These are phyloP conservation scores for Amylocystis lapponica DNA, from an alignment of 768 basidiomycete genomes.

Conservation along the genomic window DNA sequence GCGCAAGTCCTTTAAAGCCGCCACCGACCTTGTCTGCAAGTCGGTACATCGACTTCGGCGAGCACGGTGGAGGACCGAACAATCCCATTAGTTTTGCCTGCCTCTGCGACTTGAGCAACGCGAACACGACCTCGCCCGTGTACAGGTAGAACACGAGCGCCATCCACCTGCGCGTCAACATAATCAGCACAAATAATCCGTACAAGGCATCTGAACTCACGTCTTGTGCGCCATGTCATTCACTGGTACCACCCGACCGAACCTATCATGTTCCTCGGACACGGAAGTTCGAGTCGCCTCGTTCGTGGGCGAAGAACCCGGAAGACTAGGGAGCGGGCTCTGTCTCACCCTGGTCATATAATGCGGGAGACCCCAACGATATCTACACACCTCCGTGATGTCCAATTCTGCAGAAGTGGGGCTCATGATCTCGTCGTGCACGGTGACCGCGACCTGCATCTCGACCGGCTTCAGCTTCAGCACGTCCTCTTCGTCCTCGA, in stretches of 20 bases:
- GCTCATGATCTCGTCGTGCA: background rate
- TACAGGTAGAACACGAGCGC: constrained; percentile 3
- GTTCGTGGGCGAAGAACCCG: too few species aligned
- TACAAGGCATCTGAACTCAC: background rate
- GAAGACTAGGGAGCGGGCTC: too few species aligned
- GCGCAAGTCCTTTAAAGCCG: too few species aligned
- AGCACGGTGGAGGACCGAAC: background rate
- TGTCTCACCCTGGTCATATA: too few species aligned
- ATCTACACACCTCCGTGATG: too few species aligned
- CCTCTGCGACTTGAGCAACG: background rate
- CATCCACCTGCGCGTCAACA: background rate
- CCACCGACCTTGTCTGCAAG: constrained; percentile 7
- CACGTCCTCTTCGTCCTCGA: constrained; percentile 14
- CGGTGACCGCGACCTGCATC: background rate
- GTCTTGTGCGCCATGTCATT: background rate
- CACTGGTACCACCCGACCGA: background rate
- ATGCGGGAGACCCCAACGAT: too few species aligned
- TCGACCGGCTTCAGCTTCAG: too few species aligned
- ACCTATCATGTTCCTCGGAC: background rate
- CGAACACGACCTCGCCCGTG: background rate
- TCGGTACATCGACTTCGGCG: constrained; percentile 9
- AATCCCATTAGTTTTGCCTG: background rate
- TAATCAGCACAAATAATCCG: background rate
- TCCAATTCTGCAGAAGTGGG: too few species aligned
- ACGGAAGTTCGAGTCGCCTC: too few species aligned